These are phyloP conservation scores for Aquilaria yunnanensis DNA, from an alignment of 345 rosid species.

Conservation along the genomic window DNA sequence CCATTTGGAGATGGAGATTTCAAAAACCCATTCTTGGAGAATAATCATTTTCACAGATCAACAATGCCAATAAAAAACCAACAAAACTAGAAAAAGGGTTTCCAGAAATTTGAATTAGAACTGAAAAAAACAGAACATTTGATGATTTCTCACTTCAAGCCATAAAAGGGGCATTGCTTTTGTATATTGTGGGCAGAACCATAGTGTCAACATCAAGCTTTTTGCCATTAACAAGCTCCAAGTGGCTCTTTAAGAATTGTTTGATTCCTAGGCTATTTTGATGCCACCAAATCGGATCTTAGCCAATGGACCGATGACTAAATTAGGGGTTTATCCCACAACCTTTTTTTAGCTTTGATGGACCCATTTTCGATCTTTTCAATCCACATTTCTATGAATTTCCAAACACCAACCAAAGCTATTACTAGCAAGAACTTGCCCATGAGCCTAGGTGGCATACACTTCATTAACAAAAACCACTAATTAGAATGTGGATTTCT, in stretches of 20 bases:
- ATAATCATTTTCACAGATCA: too few species aligned
- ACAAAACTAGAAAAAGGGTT: too few species aligned
- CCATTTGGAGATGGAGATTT: too few species aligned
- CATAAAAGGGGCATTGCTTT: slow-evolving; percentile 93
- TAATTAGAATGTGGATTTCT: slow-evolving; percentile 63
- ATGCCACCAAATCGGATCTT: slow-evolving; percentile 66
- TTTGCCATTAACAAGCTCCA: slow-evolving; percentile 60
- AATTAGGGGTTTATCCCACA: slow-evolving; percentile 70
- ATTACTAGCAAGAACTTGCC: slow-evolving; percentile 55
- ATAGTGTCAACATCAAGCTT: slow-evolving; percentile 57
- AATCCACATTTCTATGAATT: slow-evolving; percentile 56
- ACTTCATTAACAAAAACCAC: slow-evolving; percentile 59
- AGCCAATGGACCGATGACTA: slow-evolving; percentile 67
- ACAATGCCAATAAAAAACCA: too few species aligned
- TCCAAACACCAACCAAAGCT: slow-evolving; percentile 51
- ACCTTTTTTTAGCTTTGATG: slow-evolving; percentile 53
- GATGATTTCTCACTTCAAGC: slow-evolving; percentile 68
- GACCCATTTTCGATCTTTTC: slow-evolving; percentile 61
- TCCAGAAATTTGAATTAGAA: too few species aligned
- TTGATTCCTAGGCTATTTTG: slow-evolving; percentile 66
- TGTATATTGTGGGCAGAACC: slow-evolving; percentile 77
- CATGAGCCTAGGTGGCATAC: slow-evolving; percentile 70
- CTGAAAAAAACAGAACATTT: too few species aligned
- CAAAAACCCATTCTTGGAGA: too few species aligned
- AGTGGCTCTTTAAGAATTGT: slow-evolving; percentile 40